Conservation (phyloP, 108 stramenopile genomes). For the Cyclotella atomus region DNA sequence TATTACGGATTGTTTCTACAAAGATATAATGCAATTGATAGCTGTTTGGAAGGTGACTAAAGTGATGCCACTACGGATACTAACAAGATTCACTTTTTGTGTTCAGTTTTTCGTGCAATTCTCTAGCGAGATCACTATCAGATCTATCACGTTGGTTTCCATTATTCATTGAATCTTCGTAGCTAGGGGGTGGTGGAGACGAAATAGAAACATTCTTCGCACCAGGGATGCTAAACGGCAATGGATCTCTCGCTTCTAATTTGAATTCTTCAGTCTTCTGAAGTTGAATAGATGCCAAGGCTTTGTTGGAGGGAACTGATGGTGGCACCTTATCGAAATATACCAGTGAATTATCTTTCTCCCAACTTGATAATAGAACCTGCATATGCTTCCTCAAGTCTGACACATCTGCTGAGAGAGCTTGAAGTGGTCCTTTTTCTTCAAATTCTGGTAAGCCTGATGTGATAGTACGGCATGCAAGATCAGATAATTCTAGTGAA, state of each 20-base stretch:
- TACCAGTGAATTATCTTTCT: constrained; percentile 81
- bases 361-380: constrained; percentile 64
- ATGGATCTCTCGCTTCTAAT: constrained; percentile 71
- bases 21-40: too few species aligned
- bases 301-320: constrained; percentile 71
- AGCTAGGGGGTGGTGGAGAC: constrained; percentile 37
- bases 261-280: constrained; percentile 69
- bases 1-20: too few species aligned
- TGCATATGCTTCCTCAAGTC: constrained; percentile 76
- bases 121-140: constrained; percentile 80
- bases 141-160: constrained; percentile 49
- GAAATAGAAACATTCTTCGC: neutral
- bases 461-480: too few species aligned
- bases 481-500: too few species aligned
- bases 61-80: too few species aligned
- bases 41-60: too few species aligned
- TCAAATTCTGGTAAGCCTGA: constrained; percentile 73
- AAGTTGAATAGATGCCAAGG: constrained; percentile 64
- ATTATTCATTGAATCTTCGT: constrained; percentile 28
- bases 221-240: constrained; percentile 52
- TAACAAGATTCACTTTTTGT: constrained; percentile 6
- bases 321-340: constrained; percentile 88
- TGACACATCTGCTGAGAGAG: constrained; percentile 67
- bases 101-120: constrained; percentile 79
- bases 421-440: constrained; percentile 54